A percentile compares a stretch with the other conserved stretches of the same genome.
Conservation (phyloP, 2,329 filamentous ascomycete species). For the Drechslerella coelobrocha region DNA sequence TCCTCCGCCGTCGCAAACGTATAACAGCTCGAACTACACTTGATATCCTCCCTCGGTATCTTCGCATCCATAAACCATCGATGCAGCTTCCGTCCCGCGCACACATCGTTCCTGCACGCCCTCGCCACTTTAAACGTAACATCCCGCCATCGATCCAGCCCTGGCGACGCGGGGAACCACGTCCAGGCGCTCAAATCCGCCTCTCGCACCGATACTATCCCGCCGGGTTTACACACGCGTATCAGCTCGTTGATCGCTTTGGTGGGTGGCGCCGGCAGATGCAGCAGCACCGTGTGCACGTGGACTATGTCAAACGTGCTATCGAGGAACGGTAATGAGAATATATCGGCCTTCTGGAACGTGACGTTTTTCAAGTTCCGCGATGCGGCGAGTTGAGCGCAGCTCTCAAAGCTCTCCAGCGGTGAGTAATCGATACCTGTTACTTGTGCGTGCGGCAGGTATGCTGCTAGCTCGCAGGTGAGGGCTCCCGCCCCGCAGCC, state of each 20-base stretch:
- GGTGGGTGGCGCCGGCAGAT: not conserved
- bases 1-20: not conserved
- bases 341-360: conserved; percentile 2
- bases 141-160: not conserved
- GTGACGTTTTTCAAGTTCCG: not conserved
- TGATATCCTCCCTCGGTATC: not conserved
- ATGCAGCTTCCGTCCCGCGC: not conserved
- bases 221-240: not conserved
- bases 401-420: not conserved
- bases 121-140: not conserved
- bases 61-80: conserved; percentile 1
- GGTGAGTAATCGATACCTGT: not conserved
- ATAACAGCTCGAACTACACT: not conserved
- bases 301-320: not conserved
- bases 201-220: not conserved
- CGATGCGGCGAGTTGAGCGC: not conserved
- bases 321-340: not conserved
- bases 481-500: not conserved
- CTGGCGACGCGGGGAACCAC: not conserved
- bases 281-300: not conserved
- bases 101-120: not conserved
- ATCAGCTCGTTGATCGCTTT: not conserved
- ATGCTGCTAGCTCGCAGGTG: not conserved
- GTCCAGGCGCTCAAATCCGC: not conserved
- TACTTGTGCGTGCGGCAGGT: not conserved